phyloP scores from a whole-genome alignment of 2,329 filamentous ascomycete species.

The Diaporthe sp. region DNA sequence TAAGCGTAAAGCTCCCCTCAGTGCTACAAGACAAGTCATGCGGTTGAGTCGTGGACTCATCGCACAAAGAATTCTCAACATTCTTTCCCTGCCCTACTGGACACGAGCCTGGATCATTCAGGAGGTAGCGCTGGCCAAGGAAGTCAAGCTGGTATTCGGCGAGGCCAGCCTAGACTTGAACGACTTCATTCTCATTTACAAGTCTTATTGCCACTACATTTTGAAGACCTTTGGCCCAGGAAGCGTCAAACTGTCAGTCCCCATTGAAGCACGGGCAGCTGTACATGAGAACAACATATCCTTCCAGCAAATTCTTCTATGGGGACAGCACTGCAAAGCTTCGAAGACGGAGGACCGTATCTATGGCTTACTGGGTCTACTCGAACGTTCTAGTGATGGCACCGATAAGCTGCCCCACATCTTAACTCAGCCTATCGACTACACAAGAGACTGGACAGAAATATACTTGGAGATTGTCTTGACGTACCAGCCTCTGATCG shows the following conservation, averaged over 20 bases:
- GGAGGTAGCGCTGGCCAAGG: neutral
- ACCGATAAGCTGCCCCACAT: neutral
- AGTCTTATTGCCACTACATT: neutral
- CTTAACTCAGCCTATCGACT: neutral
- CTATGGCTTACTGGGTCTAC: neutral
- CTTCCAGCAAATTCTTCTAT: neutral
- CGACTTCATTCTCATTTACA: neutral
- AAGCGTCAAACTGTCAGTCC: neutral
- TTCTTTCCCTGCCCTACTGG: neutral
- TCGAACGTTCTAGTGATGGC: neutral
- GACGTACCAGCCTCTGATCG: neutral
- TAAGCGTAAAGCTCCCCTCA: no score
- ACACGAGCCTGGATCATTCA: neutral
- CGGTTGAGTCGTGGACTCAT: neutral
- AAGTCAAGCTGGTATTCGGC: neutral
- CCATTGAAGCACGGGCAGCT: neutral
- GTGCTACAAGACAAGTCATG: fast-evolving
- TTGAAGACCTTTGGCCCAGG: fast-evolving
- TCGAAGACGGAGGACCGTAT: neutral
- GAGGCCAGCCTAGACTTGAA: neutral
- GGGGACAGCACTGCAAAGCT: neutral
- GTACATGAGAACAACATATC: neutral
- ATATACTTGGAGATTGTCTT: neutral
- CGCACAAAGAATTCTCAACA: neutral
- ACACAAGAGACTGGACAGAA: neutral